phyloP scores from a whole-genome alignment of 2,329 filamentous ascomycete genomes.

The Nemania bipapillata region DNA sequence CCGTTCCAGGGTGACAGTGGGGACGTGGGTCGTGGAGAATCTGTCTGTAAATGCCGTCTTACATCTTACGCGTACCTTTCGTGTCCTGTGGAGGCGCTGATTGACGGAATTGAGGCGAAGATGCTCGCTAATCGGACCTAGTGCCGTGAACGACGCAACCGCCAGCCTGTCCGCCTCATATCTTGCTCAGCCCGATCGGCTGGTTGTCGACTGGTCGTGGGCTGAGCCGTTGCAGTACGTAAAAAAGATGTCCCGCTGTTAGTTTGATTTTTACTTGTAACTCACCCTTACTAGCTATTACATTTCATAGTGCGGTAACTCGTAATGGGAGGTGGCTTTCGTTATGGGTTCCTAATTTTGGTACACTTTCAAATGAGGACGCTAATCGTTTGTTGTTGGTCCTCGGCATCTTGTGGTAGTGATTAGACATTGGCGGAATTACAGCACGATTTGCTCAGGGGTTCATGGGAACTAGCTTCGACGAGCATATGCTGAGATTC shows the following conservation, averaged over 20 bases:
- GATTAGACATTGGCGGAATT: no score
- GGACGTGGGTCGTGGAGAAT: slow-evolving; percentile 6
- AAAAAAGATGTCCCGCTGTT: slow-evolving; percentile 63
- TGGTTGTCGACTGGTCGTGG: no score
- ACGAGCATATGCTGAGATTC: no score
- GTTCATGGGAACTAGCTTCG: no score
- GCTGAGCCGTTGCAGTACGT: slow-evolving; percentile 44
- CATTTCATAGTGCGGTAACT: background rate
- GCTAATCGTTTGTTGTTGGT: no score
- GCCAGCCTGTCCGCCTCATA: background rate
- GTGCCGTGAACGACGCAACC: background rate
- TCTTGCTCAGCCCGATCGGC: slow-evolving; percentile 37
- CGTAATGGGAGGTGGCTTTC: slow-evolving; percentile 11
- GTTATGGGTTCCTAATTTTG: no score
- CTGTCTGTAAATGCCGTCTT: slow-evolving; percentile 5
- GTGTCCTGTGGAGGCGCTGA: background rate
- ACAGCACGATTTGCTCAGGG: no score
- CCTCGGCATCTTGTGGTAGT: no score
- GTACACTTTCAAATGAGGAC: no score
- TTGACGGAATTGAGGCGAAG: slow-evolving; percentile 6
- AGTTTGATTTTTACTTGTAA: slow-evolving; percentile 57
- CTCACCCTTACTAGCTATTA: background rate
- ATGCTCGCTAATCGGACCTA: background rate
- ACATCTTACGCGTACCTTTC: slow-evolving; percentile 19
- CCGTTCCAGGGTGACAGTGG: slow-evolving; percentile 6